A percentile compares a stretch with the other conserved stretches of the same genome.
phyloP scores from a whole-genome alignment of 1,139 yeast species.

The Magnusiomyces suaveolens region DNA sequence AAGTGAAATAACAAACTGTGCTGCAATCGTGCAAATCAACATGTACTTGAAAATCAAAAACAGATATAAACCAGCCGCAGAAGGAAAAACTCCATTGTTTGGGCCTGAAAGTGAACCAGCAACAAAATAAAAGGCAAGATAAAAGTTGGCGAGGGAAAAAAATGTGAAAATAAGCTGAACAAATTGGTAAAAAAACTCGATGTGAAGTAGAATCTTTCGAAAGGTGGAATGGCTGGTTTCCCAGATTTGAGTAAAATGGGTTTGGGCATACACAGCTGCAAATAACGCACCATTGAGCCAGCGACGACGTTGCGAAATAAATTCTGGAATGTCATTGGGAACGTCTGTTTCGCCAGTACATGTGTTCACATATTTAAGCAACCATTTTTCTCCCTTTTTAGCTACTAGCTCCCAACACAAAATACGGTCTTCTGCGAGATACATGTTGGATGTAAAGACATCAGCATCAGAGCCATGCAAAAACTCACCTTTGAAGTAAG shows the following conservation, averaged over 20 bases:
- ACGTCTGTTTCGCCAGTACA: slow-evolving; percentile 95
- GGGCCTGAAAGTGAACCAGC: slow-evolving; percentile 48
- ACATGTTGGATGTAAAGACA: slow-evolving; percentile 85
- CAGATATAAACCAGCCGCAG: slow-evolving; percentile 56
- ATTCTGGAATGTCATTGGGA: slow-evolving; percentile 78
- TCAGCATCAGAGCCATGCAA: slow-evolving; percentile 45
- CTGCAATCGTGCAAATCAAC: slow-evolving; percentile 68
- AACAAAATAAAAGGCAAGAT: slow-evolving; percentile 53
- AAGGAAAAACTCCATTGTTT: slow-evolving; percentile 42
- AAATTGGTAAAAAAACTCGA: slow-evolving; percentile 73
- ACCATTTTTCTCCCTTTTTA: slow-evolving; percentile 72
- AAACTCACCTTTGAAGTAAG: slow-evolving; percentile 90
- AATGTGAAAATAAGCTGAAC: slow-evolving; percentile 60
- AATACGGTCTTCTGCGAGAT: slow-evolving; percentile 90
- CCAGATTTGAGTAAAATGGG: slow-evolving; percentile 67
- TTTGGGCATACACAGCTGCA: slow-evolving; percentile 78
- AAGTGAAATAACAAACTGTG: slow-evolving; percentile 82
- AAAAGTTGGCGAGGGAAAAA: slow-evolving; percentile 76
- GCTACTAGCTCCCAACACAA: slow-evolving; percentile 88
- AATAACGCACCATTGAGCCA: slow-evolving; percentile 97
- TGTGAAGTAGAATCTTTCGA: slow-evolving; percentile 60
- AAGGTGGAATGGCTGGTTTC: slow-evolving; percentile 62
- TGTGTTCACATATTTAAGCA: slow-evolving; percentile 73
- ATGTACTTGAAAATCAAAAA: slow-evolving; percentile 78
- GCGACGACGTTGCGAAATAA: slow-evolving; percentile 83